Evolutionary conservation across 2,329 filamentous ascomycete species (phyloP), one percentile per base, ranked within the genome.

Genomic region (Beauveria pseudobassiana): DNA sequence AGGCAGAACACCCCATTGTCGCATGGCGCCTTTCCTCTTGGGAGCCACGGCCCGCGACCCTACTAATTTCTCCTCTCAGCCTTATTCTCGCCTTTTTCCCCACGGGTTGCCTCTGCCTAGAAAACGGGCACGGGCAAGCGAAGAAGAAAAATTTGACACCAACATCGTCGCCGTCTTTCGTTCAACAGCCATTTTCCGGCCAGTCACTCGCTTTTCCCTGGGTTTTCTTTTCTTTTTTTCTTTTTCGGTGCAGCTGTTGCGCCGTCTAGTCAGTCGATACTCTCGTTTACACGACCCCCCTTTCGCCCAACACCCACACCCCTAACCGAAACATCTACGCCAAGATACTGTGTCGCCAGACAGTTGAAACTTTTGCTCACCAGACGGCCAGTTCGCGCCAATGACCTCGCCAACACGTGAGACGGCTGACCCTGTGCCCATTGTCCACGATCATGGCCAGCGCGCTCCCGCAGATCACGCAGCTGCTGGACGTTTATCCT

Each of bases 121-220:
- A 34, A 34, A 34, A 34, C 30, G 30, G 30, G 30, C 30, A 34
- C 30, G 12, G 30, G 12, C 30, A 34, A 2, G 30, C 30, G 10
- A 10, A 7, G 12, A n/a, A 9, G 10, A 59, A 51, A 59, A 59
- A 22, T 24, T 30, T 59, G 38, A 26, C 46, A 51, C 56, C 9
- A 7, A 16, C 45, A 59, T 48, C 5, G 12, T 42, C 20, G n/a
- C 20, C 34, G 55, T 52, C 49, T 10, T 26, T 60, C 49, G 26
- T 48, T 60, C 10, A 59, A 46, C 48, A 16, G n/a, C 18, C 40
- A 14, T 28, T 24, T 48, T n/a, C 45, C 14, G 48, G 24, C 57
- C 57, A 52, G 57, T 52, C 57, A 52, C n/a, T 52, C 57, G 48
- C 49, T 59, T 43, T 51, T 26, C 30, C 30, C 30, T 24, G n/a